A percentile compares a stretch with the other conserved stretches of the same genome.
phyloP scores from a whole-genome alignment of 768 basidiomycete species.

The Dentipellis sp. region DNA sequence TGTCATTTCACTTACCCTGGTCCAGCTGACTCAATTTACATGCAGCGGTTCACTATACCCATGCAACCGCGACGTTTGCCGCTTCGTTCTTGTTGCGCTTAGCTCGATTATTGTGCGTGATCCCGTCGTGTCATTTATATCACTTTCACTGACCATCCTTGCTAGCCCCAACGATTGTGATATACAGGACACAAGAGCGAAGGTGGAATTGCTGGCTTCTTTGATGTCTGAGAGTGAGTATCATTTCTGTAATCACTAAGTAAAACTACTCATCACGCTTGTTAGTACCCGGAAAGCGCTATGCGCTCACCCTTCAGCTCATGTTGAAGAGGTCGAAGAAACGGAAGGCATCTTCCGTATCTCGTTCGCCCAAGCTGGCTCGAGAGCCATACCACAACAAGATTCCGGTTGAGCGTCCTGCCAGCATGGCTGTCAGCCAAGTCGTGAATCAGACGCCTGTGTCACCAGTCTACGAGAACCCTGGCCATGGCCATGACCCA shows the following conservation, averaged over 20 bases:
- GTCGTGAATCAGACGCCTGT: conserved; percentile 13
- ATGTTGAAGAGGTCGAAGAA: conserved; percentile 78
- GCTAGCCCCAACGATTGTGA: conserved; percentile 80
- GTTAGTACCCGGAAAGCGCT: conserved; percentile 85
- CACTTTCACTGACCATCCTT: background rate
- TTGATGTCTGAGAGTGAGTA: conserved; percentile 72
- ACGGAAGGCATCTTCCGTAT: conserved; percentile 42
- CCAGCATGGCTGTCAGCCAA: conserved; percentile 14
- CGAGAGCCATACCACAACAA: conserved; percentile 36
- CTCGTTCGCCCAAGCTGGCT: conserved; percentile 51
- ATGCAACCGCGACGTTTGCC: conserved; percentile 89
- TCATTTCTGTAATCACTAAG: background rate
- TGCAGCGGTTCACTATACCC: conserved; percentile 80
- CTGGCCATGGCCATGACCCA: conserved; percentile 9
- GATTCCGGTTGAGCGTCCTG: conserved; percentile 17
- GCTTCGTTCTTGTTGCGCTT: conserved; percentile 85
- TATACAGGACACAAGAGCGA: conserved; percentile 57
- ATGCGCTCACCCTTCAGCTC: conserved; percentile 80
- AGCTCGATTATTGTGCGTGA: conserved; percentile 73
- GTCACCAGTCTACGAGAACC: conserved; percentile 10
- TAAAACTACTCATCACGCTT: conserved; percentile 1
- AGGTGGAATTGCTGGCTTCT: conserved; percentile 69
- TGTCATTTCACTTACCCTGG: background rate
- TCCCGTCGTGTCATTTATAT: background rate
- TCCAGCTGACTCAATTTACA: background rate